Evolutionary conservation across 1,284 basidiomycete genomes (phyloP).

Genomic region (Trichosporon inkin): DNA sequence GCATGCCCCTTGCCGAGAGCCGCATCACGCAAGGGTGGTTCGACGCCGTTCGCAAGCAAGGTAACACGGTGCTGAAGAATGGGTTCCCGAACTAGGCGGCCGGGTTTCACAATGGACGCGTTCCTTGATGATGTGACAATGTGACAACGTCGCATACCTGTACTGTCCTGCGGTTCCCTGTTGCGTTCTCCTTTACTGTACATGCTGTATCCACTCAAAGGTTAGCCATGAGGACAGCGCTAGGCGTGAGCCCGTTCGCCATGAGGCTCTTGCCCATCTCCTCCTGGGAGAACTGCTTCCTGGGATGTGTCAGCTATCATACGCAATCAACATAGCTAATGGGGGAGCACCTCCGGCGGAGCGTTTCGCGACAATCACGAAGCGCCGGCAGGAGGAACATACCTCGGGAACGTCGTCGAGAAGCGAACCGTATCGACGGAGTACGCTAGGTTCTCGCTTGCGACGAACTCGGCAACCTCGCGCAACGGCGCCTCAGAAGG

Average conservation of each 20-base stretch:
- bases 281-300: constrained; percentile 42
- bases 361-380: too few species aligned
- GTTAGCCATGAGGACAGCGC: constrained; percentile 46
- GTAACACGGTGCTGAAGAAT: constrained; percentile 37
- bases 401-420: constrained; percentile 78
- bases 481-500: constrained; percentile 69
- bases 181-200: background rate
- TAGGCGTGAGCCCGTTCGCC: constrained; percentile 50
- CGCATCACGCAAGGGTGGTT: constrained; percentile 72
- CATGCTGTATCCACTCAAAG: constrained; percentile 1
- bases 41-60: constrained; percentile 61
- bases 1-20: constrained; percentile 73
- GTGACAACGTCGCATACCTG: background rate
- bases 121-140: background rate
- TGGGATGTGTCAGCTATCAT: constrained; percentile 13
- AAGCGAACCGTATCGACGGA: constrained; percentile 71
- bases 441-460: constrained; percentile 64
- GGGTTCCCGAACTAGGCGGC: background rate
- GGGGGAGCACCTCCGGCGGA: background rate
- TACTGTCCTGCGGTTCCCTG: background rate
- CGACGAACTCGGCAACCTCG: constrained; percentile 81
- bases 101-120: background rate
- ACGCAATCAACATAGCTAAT: background rate
- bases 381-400: constrained; percentile 28
- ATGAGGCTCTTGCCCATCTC: constrained; percentile 48